A percentile compares a stretch with the other conserved stretches of the same genome.
Conservation (phyloP, 805 yeast genomes). For the Yamadazyma insecticola region DNA sequence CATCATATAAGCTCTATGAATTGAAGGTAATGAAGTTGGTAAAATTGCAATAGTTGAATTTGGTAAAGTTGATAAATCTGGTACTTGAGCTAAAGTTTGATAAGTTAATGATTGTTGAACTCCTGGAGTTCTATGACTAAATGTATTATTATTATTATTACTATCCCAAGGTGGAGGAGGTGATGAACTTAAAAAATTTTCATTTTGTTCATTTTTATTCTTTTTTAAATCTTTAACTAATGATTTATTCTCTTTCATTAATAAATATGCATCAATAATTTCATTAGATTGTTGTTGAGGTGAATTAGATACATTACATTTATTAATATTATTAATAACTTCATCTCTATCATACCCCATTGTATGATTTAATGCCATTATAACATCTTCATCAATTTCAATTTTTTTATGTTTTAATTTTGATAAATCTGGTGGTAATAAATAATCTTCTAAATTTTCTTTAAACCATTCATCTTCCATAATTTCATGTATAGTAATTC, state of each 20-base stretch:
- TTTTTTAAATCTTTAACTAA: conserved; percentile 64
- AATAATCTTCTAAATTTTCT: conserved; percentile 72
- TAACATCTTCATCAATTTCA: conserved; percentile 70
- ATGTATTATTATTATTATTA: conserved; percentile 14
- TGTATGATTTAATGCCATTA: conserved; percentile 67
- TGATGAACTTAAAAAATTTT: conserved; percentile 54
- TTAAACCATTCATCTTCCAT: conserved; percentile 94
- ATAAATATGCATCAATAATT: conserved; percentile 78
- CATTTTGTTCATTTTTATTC: conserved; percentile 47
- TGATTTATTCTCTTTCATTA: conserved; percentile 74
- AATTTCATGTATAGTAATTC: conserved; percentile 89
- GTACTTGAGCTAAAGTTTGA: conserved; percentile 44
- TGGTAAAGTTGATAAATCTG: conserved; percentile 49
- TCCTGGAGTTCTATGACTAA: conserved; percentile 32
- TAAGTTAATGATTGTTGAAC: conserved; percentile 43
- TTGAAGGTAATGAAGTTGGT: conserved; percentile 91
- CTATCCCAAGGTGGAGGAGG: conserved; percentile 50
- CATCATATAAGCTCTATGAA: conserved; percentile 90
- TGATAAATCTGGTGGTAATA: conserved; percentile 54
- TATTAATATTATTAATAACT: conserved; percentile 64
- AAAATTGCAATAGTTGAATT: conserved; percentile 84
- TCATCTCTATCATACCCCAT: conserved; percentile 90
- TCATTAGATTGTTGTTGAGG: conserved; percentile 49
- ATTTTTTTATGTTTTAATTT: conserved; percentile 32
- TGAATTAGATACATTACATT: conserved; percentile 14